These are phyloP conservation scores for Colletotrichum paranaense DNA, from an alignment of 2,329 filamentous ascomycete genomes.

Conservation along the genomic window DNA sequence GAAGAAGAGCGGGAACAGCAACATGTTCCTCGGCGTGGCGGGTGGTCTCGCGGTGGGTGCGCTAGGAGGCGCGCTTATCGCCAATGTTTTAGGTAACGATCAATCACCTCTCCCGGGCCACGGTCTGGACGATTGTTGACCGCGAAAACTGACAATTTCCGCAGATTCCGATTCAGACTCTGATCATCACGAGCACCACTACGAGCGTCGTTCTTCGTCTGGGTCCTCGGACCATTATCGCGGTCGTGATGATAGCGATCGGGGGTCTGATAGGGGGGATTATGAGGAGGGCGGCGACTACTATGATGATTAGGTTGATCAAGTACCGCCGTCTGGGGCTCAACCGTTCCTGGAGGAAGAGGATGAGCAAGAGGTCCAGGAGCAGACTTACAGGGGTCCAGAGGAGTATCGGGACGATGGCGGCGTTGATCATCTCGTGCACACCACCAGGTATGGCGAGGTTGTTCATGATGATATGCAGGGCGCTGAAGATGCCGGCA, in stretches of 20 bases:
- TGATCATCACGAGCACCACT: conserved; percentile 9
- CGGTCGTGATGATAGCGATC: conserved; percentile 27
- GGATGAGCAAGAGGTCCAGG: not conserved
- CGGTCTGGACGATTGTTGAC: not conserved
- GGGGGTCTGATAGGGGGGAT: conserved; percentile 56
- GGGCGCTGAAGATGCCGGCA: not conserved
- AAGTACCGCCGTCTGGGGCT: not conserved
- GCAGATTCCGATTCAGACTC: conserved; percentile 24
- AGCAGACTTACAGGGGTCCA: not conserved
- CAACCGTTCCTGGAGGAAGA: not conserved
- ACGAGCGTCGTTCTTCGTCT: conserved; percentile 22
- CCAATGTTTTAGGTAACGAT: conserved; percentile 64
- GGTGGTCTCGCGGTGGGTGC: conserved; percentile 68
- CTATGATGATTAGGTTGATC: conserved; percentile 31
- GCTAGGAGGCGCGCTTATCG: conserved; percentile 67
- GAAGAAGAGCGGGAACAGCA: conserved; percentile 57
- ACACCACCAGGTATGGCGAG: not conserved
- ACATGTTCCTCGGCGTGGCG: conserved; percentile 65
- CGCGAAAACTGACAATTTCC: not conserved
- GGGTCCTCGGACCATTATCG: conserved; percentile 31
- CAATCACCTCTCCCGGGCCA: not conserved
- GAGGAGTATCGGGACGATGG: not conserved
- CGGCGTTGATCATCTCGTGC: not conserved
- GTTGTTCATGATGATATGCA: not conserved
- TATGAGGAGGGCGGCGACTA: conserved; percentile 56